These are phyloP conservation scores for Penicillium sp. DNA, from an alignment of 2,329 filamentous ascomycete species.

Conservation along the genomic window DNA sequence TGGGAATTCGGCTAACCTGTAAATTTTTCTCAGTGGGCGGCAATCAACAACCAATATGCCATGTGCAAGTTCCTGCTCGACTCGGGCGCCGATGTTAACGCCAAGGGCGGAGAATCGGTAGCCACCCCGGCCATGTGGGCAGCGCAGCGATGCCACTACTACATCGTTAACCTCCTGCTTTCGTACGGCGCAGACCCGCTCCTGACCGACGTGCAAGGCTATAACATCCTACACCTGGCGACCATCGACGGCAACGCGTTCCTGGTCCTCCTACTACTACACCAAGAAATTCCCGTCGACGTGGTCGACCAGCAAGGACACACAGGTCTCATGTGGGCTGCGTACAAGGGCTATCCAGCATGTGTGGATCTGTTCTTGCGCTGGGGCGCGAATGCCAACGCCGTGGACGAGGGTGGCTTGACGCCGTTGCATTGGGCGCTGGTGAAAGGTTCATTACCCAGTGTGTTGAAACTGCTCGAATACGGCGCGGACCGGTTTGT, in stretches of 20 bases:
- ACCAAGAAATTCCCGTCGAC: slow-evolving; percentile 94
- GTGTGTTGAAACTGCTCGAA: slow-evolving; percentile 91
- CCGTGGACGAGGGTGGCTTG: slow-evolving; percentile 87
- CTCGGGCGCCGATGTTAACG: slow-evolving; percentile 85
- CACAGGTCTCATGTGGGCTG: slow-evolving; percentile 97
- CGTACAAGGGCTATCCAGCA: slow-evolving; percentile 92
- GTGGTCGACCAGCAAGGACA: slow-evolving; percentile 87
- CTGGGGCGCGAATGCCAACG: slow-evolving; percentile 94
- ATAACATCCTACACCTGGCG: slow-evolving; percentile 95
- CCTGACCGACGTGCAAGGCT: slow-evolving; percentile 90
- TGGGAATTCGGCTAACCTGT: not conserved
- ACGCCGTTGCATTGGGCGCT: slow-evolving; percentile 95
- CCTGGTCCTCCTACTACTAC: slow-evolving; percentile 82
- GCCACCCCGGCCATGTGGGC: slow-evolving; percentile 97
- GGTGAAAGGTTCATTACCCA: slow-evolving; percentile 86
- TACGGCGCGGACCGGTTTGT: slow-evolving; percentile 94
- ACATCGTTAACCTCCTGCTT: slow-evolving; percentile 89
- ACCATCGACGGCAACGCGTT: slow-evolving; percentile 97
- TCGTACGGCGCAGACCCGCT: slow-evolving; percentile 90
- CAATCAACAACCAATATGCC: slow-evolving; percentile 97
- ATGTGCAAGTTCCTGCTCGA: slow-evolving; percentile 95
- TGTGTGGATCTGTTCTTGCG: slow-evolving; percentile 90
- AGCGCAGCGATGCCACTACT: slow-evolving; percentile 94
- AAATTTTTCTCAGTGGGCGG: slow-evolving; percentile 72
- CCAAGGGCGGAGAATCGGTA: slow-evolving; percentile 90